Conservation (phyloP, 345 rosid species). For the Citrus cavaleriei region DNA sequence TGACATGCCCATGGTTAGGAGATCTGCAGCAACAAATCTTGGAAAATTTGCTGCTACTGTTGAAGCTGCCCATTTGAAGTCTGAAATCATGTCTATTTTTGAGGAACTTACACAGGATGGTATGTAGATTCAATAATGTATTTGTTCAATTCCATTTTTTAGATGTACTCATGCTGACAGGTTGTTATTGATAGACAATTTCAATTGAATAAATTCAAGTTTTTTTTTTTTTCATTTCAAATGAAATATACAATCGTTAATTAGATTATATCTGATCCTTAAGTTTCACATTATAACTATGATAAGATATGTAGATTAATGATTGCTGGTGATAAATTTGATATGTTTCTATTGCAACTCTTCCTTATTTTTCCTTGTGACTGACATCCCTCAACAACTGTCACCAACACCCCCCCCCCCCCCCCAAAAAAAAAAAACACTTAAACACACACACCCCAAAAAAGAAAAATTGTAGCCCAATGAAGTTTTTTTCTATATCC, state of each 20-base stretch:
- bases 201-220: neutral
- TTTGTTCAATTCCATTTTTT: neutral
- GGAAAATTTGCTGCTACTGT: conserved; percentile 82
- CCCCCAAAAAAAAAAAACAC: neutral
- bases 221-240: neutral
- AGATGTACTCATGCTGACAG: neutral
- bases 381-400: neutral
- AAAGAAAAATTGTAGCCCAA: neutral
- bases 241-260: neutral
- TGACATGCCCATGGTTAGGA: conserved; percentile 93
- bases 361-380: neutral
- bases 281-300: neutral
- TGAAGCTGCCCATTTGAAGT: conserved; percentile 62
- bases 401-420: too few species aligned
- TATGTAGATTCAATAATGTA: conserved; percentile 15
- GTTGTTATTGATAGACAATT: neutral
- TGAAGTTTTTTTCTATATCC: neutral
- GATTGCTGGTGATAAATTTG: neutral
- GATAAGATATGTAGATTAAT: neutral
- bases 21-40: conserved; percentile 76
- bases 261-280: neutral
- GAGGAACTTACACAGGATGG: conserved; percentile 82
- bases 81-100: conserved; percentile 70
- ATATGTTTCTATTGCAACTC: neutral
- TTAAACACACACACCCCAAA: neutral